Conservation (phyloP, 2,329 filamentous ascomycete genomes). For the Cladobotryum protrusum region DNA sequence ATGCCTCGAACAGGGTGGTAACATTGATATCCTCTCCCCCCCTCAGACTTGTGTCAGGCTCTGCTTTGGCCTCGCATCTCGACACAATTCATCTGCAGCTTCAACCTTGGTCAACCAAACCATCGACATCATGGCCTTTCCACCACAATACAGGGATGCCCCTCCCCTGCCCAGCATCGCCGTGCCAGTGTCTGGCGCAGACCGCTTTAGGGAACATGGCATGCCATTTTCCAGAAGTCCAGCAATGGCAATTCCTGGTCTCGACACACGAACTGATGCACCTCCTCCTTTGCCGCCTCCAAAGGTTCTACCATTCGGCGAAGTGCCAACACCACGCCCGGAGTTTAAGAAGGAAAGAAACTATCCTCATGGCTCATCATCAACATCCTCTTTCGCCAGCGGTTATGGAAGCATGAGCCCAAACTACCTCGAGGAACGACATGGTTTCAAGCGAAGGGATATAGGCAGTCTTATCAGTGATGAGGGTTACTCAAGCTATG, state of each 20-base stretch:
- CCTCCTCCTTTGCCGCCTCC: slow-evolving; percentile 45
- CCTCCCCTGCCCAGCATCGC: slow-evolving; percentile 32
- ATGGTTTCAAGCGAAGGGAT: slow-evolving; percentile 28
- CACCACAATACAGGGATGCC: slow-evolving; percentile 31
- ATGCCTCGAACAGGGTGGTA: slow-evolving; percentile 11
- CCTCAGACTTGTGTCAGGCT: slow-evolving; percentile 2
- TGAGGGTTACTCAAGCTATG: slow-evolving; percentile 40
- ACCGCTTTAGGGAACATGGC: slow-evolving; percentile 25
- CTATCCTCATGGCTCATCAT: slow-evolving; percentile 19
- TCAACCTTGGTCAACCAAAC: background rate
- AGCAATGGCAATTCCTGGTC: slow-evolving; percentile 39
- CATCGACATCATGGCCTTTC: slow-evolving; percentile 28
- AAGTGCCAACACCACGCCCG: slow-evolving; percentile 22
- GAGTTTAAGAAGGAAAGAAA: slow-evolving; percentile 27
- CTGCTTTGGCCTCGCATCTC: slow-evolving; percentile 6
- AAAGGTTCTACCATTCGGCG: slow-evolving; percentile 29
- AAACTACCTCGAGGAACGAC: slow-evolving; percentile 28
- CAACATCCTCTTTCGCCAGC: slow-evolving; percentile 25
- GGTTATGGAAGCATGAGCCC: slow-evolving; percentile 37
- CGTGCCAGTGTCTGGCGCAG: slow-evolving; percentile 22
- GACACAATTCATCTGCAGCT: background rate
- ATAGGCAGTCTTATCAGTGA: slow-evolving; percentile 27
- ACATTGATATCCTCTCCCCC: slow-evolving; percentile 1
- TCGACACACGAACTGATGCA: slow-evolving; percentile 25
- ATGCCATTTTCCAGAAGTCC: slow-evolving; percentile 27